Conservation (phyloP, 768 basidiomycete species). For the Coprinellus micaceus region DNA sequence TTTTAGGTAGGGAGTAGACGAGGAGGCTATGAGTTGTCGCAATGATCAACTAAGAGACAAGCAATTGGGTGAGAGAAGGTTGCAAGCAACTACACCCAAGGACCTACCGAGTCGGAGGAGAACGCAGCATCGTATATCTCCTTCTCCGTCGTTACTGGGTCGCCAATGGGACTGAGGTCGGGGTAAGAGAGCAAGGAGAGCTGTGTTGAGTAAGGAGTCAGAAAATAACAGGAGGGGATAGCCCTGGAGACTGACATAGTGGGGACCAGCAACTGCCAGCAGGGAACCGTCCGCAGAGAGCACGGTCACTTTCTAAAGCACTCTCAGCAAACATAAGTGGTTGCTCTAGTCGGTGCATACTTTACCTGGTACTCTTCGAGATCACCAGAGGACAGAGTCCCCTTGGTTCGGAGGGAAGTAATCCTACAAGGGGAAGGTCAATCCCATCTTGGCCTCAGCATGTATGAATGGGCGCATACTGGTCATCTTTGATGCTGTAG, state of each 20-base stretch:
- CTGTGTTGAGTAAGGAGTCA: conserved; percentile 27
- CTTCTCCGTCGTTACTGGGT: conserved; percentile 55
- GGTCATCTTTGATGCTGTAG: conserved; percentile 54
- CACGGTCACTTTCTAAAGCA: conserved; percentile 75
- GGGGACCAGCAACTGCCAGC: conserved; percentile 70
- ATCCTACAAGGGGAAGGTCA: conserved; percentile 41
- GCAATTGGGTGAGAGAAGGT: background rate
- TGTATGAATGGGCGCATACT: conserved; percentile 40
- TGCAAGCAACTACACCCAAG: background rate
- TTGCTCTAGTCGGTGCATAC: no score
- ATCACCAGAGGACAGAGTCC: conserved; percentile 60
- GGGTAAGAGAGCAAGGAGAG: conserved; percentile 67
- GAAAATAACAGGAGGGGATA: background rate
- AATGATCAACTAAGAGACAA: conserved; percentile 53
- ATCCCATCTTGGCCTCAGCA: background rate
- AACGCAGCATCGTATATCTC: conserved; percentile 90
- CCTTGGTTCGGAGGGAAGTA: conserved; percentile 41
- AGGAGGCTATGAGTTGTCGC: conserved; percentile 61
- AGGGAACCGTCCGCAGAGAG: conserved; percentile 67
- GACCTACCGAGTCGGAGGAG: conserved; percentile 56
- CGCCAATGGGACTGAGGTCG: conserved; percentile 45
- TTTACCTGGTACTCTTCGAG: conserved; percentile 81
- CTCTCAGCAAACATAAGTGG: conserved; percentile 3
- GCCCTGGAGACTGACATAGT: conserved; percentile 48
- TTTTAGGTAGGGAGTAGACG: conserved; percentile 55